Percentiles rank a stretch among this genome's conserved stretches.
Evolutionary conservation across 2,329 filamentous ascomycete species (phyloP).

Genomic region (Phialophora tarda): DNA sequence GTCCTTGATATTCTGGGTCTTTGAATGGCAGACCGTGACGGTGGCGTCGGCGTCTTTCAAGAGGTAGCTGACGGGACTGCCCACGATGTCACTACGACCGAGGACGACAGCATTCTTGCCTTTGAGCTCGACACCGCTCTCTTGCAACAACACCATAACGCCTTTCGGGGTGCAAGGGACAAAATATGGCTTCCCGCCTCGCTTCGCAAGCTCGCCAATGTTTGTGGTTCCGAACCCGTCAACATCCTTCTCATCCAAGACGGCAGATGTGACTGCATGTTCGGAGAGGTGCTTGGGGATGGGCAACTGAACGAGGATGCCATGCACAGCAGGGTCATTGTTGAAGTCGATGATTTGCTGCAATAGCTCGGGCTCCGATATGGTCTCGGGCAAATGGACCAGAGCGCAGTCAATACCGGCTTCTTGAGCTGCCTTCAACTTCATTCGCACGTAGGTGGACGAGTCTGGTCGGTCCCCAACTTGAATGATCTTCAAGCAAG

Average conservation of each 20-base stretch:
- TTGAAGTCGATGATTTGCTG: constrained; percentile 82
- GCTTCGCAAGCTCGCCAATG: constrained; percentile 96
- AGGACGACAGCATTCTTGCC: constrained; percentile 96
- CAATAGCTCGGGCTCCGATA: constrained; percentile 83
- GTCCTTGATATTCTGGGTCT: constrained; percentile 73
- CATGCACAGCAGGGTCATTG: constrained; percentile 83
- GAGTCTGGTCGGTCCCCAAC: constrained; percentile 94
- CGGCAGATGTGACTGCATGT: constrained; percentile 85
- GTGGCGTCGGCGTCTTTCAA: constrained; percentile 95
- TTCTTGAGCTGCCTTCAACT: constrained; percentile 95
- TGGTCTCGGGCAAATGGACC: constrained; percentile 79
- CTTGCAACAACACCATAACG: constrained; percentile 88
- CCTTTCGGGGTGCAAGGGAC: constrained; percentile 96
- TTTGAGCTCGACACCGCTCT: constrained; percentile 78
- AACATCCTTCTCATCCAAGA: constrained; percentile 93
- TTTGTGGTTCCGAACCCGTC: constrained; percentile 94
- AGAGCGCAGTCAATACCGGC: constrained; percentile 89
- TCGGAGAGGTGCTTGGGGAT: constrained; percentile 89
- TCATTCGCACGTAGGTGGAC: constrained; percentile 99
- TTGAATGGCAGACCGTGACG: constrained; percentile 94
- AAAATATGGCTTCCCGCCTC: constrained; percentile 86
- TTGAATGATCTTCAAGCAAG: constrained; percentile 92
- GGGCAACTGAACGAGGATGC: constrained; percentile 91
- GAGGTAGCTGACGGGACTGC: constrained; percentile 93
- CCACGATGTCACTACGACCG: constrained; percentile 95